Evolutionary conservation across 805 yeast genomes (phyloP).

Genomic region (Yarrowia sp.): DNA sequence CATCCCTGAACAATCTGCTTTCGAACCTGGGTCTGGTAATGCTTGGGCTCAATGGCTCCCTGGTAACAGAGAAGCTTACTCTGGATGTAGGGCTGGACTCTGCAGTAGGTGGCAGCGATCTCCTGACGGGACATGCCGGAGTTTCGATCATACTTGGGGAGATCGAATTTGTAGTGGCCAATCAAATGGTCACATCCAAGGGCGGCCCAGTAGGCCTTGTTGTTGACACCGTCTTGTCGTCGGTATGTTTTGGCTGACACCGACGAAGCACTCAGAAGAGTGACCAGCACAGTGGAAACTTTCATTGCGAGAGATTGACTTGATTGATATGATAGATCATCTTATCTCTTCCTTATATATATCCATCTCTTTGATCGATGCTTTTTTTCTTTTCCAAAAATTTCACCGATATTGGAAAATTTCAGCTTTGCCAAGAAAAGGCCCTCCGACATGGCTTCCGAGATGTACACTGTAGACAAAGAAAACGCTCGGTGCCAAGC

Average conservation of each 20-base stretch:
- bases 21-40: slow-evolving; percentile 19
- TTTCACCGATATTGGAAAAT: too few species aligned
- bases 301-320: not conserved
- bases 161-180: not conserved
- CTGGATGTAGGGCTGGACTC: slow-evolving; percentile 1
- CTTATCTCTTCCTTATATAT: not conserved
- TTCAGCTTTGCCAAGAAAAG: too few species aligned
- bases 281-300: not conserved
- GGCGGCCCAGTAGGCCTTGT: not conserved
- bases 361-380: not conserved
- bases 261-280: not conserved
- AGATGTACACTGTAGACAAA: not conserved
- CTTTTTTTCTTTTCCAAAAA: too few species aligned
- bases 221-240: slow-evolving; percentile 19
- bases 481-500: slow-evolving; percentile 8
- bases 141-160: not conserved
- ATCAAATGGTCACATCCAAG: slow-evolving; percentile 5
- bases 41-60: not conserved
- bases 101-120: not conserved
- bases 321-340: not conserved
- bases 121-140: not conserved
- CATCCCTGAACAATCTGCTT: not conserved
- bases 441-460: slow-evolving; percentile 3
- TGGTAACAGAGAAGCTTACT: slow-evolving; percentile 5
- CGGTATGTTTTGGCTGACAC: slow-evolving; percentile 6